phyloP scores from a whole-genome alignment of 1,284 basidiomycete genomes.

The Malassezia yamatoensis region DNA sequence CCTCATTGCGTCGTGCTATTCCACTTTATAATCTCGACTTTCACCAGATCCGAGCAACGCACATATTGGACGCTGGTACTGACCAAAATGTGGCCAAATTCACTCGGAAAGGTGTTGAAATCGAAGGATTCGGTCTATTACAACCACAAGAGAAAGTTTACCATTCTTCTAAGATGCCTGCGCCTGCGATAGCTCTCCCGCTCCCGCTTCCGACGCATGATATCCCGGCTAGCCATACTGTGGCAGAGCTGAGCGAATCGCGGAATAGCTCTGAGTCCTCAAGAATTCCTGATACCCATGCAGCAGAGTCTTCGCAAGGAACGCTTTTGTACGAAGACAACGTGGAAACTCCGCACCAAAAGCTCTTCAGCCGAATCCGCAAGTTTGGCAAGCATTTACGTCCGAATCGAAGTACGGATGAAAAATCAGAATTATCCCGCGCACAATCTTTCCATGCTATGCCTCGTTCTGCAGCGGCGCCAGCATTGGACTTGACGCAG shows the following conservation, averaged over 20 bases:
- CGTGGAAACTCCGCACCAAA: neutral
- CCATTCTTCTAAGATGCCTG: neutral
- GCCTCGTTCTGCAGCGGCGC: neutral
- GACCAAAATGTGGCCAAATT: slow-evolving; percentile 90
- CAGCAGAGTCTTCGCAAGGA: no score
- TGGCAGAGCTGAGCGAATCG: neutral
- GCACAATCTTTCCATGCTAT: neutral
- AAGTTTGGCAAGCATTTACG: neutral
- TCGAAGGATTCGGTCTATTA: slow-evolving; percentile 47
- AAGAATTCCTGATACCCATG: neutral
- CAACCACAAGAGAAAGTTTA: slow-evolving; percentile 37
- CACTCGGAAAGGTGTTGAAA: slow-evolving; percentile 59
- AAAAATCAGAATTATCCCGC: neutral
- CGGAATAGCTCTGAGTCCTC: neutral
- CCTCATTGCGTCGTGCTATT: slow-evolving; percentile 59
- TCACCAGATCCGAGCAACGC: slow-evolving; percentile 83
- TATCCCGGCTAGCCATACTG: slow-evolving; percentile 25
- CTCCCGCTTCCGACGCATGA: slow-evolving; percentile 12
- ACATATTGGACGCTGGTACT: slow-evolving; percentile 81
- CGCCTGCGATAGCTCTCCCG: no score
- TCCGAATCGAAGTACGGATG: neutral
- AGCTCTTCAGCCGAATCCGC: slow-evolving; percentile 1
- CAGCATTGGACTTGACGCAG: neutral
- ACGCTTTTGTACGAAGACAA: no score
- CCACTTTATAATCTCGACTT: slow-evolving; percentile 87